A percentile compares a stretch with the other conserved stretches of the same genome.
Evolutionary conservation across 768 basidiomycete genomes (phyloP).

Genomic region (Rhizopogon vesiculosus): DNA sequence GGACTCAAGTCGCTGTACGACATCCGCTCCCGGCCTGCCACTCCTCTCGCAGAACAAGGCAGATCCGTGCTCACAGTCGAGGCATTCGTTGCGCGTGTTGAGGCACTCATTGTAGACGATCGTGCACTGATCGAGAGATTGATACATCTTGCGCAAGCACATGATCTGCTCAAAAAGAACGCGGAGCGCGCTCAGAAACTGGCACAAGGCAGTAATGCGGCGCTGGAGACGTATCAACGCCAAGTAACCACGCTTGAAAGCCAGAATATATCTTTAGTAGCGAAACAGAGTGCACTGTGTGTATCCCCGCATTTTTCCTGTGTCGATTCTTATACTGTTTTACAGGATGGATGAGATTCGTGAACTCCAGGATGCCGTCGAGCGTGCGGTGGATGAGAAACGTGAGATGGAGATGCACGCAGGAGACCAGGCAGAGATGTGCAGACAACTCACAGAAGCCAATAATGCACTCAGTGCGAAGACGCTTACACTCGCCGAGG

Average conservation of each 20-base stretch:
- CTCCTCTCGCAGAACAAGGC: conserved; percentile 14
- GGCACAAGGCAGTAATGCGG: conserved; percentile 73
- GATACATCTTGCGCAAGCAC: conserved; percentile 81
- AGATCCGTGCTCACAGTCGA: conserved; percentile 56
- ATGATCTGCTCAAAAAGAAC: conserved; percentile 88
- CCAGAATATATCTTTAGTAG: conserved; percentile 49
- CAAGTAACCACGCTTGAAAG: conserved; percentile 81
- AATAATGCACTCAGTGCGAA: conserved; percentile 75
- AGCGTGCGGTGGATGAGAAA: conserved; percentile 58
- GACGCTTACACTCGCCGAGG: conserved; percentile 46
- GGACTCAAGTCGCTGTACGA: conserved; percentile 81
- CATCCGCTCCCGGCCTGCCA: conserved; percentile 24
- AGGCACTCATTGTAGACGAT: conserved; percentile 80
- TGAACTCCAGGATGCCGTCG: conserved; percentile 55
- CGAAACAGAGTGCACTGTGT: conserved; percentile 55
- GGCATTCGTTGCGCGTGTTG: conserved; percentile 72
- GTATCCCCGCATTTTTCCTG: conserved; percentile 12
- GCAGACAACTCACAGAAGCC: conserved; percentile 68
- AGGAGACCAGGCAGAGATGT: conserved; percentile 70
- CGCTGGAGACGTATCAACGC: conserved; percentile 87
- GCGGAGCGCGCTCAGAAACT: conserved; percentile 90
- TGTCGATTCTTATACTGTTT: neutral
- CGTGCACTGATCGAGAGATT: conserved; percentile 79
- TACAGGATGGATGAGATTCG: conserved; percentile 63
- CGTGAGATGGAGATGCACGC: conserved; percentile 63